Base-by-base conservation (phyloP, 768 basidiomycete genomes). In the Favolaschia claudopus region DNA sequence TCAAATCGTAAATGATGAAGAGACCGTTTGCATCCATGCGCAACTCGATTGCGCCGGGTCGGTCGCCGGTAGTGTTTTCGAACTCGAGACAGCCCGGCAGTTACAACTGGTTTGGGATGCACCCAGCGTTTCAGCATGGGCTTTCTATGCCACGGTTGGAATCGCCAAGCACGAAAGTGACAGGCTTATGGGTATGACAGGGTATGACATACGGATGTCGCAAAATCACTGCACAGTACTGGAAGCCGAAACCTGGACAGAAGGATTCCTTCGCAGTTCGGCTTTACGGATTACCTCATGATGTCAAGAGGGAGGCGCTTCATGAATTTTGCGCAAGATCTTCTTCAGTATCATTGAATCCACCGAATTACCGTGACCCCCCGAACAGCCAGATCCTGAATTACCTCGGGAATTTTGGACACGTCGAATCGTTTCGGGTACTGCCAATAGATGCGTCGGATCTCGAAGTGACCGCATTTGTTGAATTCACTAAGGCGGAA, bases 101-200 rank as follows among this genome's bases (percentile, higher is more conserved):
- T 3, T 60, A 5, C 60, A 57, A 22, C 44, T 64, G 15, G 33
- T 53, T 22, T 64, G 63, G 63, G 51, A 53, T 40, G 40, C 55
- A 22, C 54, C 63, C 7, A 64, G 50, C 38, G 53, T 53, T 15
- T 52, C 52, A 4, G 64, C 22, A 3, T 65, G 64, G 60, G 64
- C 51, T 3, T 65, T 65, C 38, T 65, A 62, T 34, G 19, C 46
- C 3, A 54, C 7, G 5, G 58, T 64, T 1, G 20, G 43, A 9
- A 3, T 19, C 12, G 56, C 63, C 45, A 60, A 64, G 46, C 40
- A 24, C 12, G 58, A 60, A 32, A 46, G 44, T 27, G 40, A 3
- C 12, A 50, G 58, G 33, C 63, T 64, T 28, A 29, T 57, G 39
- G 63, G 63, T 19, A 50, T 33, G 3, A 24, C 32, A 60, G 39